These are phyloP conservation scores for Limonium bicolor DNA, from an alignment of 148 eudicot species.

Conservation along the genomic window DNA sequence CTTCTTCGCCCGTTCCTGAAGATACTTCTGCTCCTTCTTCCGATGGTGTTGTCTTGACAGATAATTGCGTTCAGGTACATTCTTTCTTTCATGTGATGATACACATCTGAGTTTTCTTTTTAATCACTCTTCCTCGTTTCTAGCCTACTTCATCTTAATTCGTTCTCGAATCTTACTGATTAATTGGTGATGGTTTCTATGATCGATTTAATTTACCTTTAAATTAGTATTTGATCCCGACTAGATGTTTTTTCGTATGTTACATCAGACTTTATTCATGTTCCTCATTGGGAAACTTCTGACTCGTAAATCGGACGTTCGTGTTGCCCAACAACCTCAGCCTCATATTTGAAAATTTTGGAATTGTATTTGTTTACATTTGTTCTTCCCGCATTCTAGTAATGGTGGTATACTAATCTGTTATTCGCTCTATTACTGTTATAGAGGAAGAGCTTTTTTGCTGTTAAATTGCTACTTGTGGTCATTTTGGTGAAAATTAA, in stretches of 20 bases:
- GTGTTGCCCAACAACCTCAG: not conserved
- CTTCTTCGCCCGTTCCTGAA: conserved; percentile 21
- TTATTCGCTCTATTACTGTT: not conserved
- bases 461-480: not conserved
- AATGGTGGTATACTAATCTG: not conserved
- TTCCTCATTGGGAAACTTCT: too few relatives aligned
- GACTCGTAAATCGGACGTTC: too few relatives aligned
- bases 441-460: not conserved
- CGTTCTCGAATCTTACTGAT: not conserved
- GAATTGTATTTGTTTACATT: not conserved
- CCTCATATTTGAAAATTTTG: not conserved
- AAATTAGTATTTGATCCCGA: not conserved
- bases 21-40: conserved; percentile 22
- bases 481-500: not conserved
- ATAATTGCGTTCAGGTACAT: conserved; percentile 56
- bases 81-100: conserved; percentile 4
- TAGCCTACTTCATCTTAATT: not conserved
- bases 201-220: not conserved
- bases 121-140: too few relatives aligned
- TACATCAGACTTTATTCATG: too few relatives aligned
- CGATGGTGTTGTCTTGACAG: conserved; percentile 48
- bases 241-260: not conserved
- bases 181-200: not conserved
- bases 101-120: too few relatives aligned
- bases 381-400: not conserved